These are phyloP conservation scores for Lasiodiplodia hormozganensis DNA, from an alignment of 2,329 filamentous ascomycete species.

Conservation along the genomic window DNA sequence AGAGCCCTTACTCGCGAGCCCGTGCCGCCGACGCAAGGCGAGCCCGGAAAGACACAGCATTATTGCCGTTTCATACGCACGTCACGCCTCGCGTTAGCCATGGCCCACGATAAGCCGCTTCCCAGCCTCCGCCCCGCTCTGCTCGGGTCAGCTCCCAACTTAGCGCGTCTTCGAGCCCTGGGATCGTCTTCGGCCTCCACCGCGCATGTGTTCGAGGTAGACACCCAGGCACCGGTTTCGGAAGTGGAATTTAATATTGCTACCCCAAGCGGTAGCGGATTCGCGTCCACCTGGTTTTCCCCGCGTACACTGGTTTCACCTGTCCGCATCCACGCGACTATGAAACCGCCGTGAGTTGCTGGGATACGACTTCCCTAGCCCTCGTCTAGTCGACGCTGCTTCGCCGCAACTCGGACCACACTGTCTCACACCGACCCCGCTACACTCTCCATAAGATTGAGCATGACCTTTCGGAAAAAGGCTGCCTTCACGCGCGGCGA, in stretches of 20 bases:
- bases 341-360: not conserved
- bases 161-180: slow-evolving; percentile 7
- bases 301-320: slow-evolving; percentile 6
- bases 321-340: slow-evolving; percentile 8
- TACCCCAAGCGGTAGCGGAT: slow-evolving; percentile 1
- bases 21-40: slow-evolving; percentile 21
- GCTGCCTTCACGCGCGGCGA: not conserved
- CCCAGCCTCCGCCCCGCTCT: slow-evolving; percentile 19
- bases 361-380: slow-evolving; percentile 4
- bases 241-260: not conserved
- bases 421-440: not conserved
- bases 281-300: not conserved
- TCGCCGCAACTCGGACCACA: slow-evolving; percentile 13
- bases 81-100: slow-evolving; percentile 1
- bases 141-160: not conserved
- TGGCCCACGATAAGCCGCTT: slow-evolving; percentile 11
- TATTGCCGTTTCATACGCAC: slow-evolving; percentile 8
- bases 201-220: slow-evolving; percentile 14
- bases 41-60: not conserved
- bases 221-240: not conserved
- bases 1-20: slow-evolving; percentile 15
- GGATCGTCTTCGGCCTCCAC: slow-evolving; percentile 6
- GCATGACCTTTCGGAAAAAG: not conserved
- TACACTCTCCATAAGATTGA: not conserved
- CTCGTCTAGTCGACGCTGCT: slow-evolving; percentile 5